phyloP scores from a whole-genome alignment of 2,329 filamentous ascomycete genomes.

The Zasmidium citrigriseum region DNA sequence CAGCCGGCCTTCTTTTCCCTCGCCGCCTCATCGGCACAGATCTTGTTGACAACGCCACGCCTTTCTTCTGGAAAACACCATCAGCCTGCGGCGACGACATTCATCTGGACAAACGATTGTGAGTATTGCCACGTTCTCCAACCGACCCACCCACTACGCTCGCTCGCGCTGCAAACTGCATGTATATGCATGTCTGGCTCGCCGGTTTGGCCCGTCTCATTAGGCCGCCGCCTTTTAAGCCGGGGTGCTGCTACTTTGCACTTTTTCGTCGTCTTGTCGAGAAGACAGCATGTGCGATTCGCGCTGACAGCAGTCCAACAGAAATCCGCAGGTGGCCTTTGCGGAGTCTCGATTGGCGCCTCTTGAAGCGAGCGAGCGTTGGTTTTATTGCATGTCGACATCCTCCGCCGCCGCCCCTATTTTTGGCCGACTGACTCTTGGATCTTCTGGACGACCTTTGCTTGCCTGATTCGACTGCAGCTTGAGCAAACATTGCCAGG shows the following conservation, averaged over 20 bases:
- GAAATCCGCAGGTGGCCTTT: background rate
- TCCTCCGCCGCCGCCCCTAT: constrained; percentile 5
- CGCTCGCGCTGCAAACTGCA: background rate
- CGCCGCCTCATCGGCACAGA: background rate
- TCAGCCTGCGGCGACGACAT: background rate
- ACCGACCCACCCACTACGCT: background rate
- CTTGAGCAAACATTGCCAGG: background rate
- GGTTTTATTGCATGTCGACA: background rate
- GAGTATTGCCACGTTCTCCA: background rate
- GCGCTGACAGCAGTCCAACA: background rate
- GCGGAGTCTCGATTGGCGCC: constrained; percentile 4
- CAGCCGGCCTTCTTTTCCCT: background rate
- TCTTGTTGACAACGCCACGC: background rate
- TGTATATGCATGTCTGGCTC: background rate
- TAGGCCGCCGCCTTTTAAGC: background rate
- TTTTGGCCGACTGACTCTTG: background rate
- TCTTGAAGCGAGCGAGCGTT: constrained; percentile 1
- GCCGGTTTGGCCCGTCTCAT: constrained; percentile 4
- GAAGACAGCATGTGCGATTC: background rate
- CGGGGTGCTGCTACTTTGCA: background rate
- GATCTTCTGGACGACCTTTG: background rate
- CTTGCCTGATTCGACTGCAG: background rate
- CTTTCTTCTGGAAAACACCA: background rate
- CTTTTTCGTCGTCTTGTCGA: background rate
- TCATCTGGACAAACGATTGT: background rate